Evolutionary conservation across 2,329 filamentous ascomycete genomes (phyloP).

Genomic region (Penicillium hordei): DNA sequence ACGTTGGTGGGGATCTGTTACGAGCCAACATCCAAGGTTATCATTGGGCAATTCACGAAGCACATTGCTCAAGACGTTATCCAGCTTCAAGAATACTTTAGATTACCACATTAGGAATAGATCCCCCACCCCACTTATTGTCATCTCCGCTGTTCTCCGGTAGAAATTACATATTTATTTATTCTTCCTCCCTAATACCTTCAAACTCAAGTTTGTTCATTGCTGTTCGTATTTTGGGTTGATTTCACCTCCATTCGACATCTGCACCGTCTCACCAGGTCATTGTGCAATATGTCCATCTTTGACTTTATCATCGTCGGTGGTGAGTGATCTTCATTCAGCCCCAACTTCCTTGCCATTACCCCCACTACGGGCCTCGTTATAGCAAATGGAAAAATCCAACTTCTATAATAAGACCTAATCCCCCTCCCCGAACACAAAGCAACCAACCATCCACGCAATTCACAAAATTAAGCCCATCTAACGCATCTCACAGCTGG

Average conservation of each 20-base stretch:
- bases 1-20: neutral
- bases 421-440: no score
- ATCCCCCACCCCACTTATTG: neutral
- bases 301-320: conserved; percentile 21
- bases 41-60: neutral
- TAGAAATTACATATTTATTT: conserved; percentile 6
- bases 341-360: neutral
- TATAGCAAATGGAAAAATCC: no score
- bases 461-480: no score
- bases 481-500: conserved; percentile 34
- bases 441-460: no score
- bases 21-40: neutral
- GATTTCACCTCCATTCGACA: neutral
- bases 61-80: neutral
- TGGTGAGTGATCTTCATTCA: conserved; percentile 11
- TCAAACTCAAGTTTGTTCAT: neutral
- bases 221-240: neutral
- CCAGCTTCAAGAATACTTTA: neutral
- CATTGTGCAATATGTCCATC: conserved; percentile 11
- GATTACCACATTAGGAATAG: neutral
- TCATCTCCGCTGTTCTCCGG: neutral
- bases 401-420: no score
- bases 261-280: neutral
- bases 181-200: neutral
- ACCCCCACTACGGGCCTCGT: neutral